Percentiles rank a stretch among this genome's conserved stretches.
phyloP scores from a whole-genome alignment of 768 basidiomycete genomes.

The Trametes meyenii region DNA sequence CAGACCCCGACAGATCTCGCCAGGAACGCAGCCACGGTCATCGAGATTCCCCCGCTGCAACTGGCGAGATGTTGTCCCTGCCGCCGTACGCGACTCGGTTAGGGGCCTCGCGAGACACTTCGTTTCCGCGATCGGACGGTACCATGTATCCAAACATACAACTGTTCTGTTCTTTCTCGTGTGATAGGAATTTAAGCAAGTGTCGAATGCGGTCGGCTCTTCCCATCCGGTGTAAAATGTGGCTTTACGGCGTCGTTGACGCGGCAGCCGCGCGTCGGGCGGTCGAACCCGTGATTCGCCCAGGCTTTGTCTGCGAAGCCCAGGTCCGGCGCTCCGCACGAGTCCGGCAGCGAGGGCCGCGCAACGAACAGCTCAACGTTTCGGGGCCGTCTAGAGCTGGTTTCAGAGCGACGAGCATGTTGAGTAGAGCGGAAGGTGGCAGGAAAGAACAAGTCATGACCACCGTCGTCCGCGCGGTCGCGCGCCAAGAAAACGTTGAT shows the following conservation, averaged over 20 bases:
- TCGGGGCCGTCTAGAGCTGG: neutral
- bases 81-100: neutral
- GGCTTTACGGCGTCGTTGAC: constrained; percentile 1
- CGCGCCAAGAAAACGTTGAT: neutral
- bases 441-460: neutral
- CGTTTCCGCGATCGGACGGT: neutral
- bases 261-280: neutral
- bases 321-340: neutral
- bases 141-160: neutral
- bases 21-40: constrained; percentile 21
- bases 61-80: neutral
- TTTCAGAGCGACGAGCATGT: neutral
- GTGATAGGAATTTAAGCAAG: constrained; percentile 12
- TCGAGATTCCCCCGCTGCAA: neutral
- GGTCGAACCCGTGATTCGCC: constrained; percentile 10
- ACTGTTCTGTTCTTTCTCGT: neutral
- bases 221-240: neutral
- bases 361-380: neutral
- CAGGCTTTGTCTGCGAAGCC: neutral
- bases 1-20: constrained; percentile 18
- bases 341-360: neutral
- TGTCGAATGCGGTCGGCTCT: neutral
- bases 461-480: neutral
- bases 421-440: neutral
- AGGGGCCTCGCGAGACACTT: neutral